phyloP scores from a whole-genome alignment of 352 stramenopile genomes.

The Pythium sp. region DNA sequence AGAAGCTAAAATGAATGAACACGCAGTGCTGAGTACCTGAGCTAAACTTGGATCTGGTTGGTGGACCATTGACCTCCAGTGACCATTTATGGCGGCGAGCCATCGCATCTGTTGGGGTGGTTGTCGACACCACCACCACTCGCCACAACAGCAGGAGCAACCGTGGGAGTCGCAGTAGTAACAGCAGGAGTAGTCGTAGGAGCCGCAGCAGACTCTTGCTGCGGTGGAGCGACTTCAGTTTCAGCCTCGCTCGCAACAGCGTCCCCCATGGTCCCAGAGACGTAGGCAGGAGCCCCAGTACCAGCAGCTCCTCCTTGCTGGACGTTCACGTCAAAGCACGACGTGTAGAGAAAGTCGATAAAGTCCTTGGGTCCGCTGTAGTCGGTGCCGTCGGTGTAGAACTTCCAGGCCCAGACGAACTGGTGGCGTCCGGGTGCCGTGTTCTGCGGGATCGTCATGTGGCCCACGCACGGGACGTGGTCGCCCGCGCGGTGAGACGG shows the following conservation, averaged over 20 bases:
- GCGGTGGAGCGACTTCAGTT: background rate
- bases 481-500: conserved; percentile 25
- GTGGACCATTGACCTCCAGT: background rate
- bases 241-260: background rate
- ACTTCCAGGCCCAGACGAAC: conserved; percentile 42
- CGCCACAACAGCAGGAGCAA: background rate
- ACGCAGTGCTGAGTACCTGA: background rate
- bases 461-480: conserved; percentile 29
- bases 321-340: conserved; percentile 19
- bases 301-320: background rate
- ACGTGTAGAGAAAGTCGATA: conserved; percentile 14
- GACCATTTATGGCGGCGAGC: background rate
- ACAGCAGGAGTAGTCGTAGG: background rate
- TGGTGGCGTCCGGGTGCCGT: conserved; percentile 22
- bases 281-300: background rate
- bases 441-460: conserved; percentile 26
- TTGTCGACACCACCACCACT: background rate
- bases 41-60: background rate
- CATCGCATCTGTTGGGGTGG: background rate
- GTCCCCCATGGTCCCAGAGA: background rate
- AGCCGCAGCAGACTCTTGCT: background rate
- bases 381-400: conserved; percentile 15
- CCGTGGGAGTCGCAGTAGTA: background rate
- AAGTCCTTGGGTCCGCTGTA: conserved; percentile 6
- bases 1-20: background rate